Base-by-base conservation (phyloP, 805 yeast genomes). In the Cyberlindnera nakhonratchasimensis region DNA sequence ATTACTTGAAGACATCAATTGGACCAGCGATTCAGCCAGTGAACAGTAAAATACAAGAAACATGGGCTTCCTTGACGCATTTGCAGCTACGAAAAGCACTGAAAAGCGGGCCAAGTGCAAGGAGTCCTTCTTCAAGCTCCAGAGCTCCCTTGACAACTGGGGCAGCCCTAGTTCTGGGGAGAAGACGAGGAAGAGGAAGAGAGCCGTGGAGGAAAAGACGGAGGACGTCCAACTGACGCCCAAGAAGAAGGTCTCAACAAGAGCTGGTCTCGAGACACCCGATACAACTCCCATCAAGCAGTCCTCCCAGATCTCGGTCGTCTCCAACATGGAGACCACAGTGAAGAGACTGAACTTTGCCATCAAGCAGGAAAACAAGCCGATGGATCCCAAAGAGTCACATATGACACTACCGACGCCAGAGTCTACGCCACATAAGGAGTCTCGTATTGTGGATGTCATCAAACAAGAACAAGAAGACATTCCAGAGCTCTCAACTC, bases 361-460 rank as follows among this genome's bases (percentile, higher is more conserved):
- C 14, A 17, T 37, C 14, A 37, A 42, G 13, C 24, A 37, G 12
- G 34, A 29, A 17, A n/a, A n/a, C n/a, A n/a, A n/a, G n/a, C n/a
- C n/a, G n/a, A n/a, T n/a, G n/a, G n/a, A n/a, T n/a, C 29, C 19
- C 7, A 20, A 18, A 18, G 23, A 23, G 12, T 6, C 35, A 24
- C 14, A 14, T 12, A 11, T 12, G n/a, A 10, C 30, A 5, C 33
- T 45, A 2, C 45, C 37, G 6, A 40, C 52, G 10, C 52, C 52
- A 16, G 47, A 48, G 24, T 16, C 48, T 4, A 48, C 52, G 4
- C 52, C 52, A 10, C 20, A 29, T 14, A 46, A 46, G 34, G 28
- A 29, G 9, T 14, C 19, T 10, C 43, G 40, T 10, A 28, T 37
- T 5, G 29, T 34, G 13, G 41, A 37, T 26, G 35, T 42, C 13